Evolutionary conservation across 2,329 filamentous ascomycete species (phyloP), one percentile per base, ranked within the genome.

Genomic region (Leptosphaerulina australis): DNA sequence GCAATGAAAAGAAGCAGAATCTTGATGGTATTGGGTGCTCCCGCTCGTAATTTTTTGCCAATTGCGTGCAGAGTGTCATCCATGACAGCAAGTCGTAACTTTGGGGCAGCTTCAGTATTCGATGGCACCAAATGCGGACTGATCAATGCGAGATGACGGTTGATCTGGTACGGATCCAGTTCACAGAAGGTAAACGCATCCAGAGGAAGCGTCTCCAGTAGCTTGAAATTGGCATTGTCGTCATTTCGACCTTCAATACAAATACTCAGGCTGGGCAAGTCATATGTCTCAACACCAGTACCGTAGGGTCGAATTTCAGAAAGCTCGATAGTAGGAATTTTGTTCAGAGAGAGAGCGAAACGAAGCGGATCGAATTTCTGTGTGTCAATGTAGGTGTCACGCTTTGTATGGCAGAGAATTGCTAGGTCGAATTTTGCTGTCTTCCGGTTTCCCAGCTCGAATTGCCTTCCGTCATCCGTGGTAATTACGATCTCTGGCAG

Each of bases 111-210:
- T n/a, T 22, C 38, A 21, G 44, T 39, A 36, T 20, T 15, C 38
- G 49, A 34, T 15, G 43, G 43, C 26, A 55, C 36, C 49, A 63
- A 43, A 40, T 61, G 57, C 44, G 66, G 62, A 29, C 61, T 68
- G 36, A 73, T 66, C 17, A 58, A 55, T 26, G 69, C 68, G 26
- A 74, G 48, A 48, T 74, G 71, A n/a, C 71, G 68, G 29, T 73
- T 74, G 31, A 74, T 49, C 39, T 73, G 65, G n/a, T 53, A 61
- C 15, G 71, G 63, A 15, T 72, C 67, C 20, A 74, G 61, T 11
- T 63, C 58, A 15, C 63, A 56, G 45, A 74, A 71, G 14, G 56
- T 63, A 47, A 62, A 68, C 24, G 68, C 51, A 31, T 72, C 67
- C 29, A 73, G 57, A 10, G 69, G 71, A 28, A 73, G 59, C 21